Evolutionary conservation across 2,329 filamentous ascomycete genomes (phyloP), one percentile per base, ranked within the genome.

Genomic region (Thelonectria blattea): DNA sequence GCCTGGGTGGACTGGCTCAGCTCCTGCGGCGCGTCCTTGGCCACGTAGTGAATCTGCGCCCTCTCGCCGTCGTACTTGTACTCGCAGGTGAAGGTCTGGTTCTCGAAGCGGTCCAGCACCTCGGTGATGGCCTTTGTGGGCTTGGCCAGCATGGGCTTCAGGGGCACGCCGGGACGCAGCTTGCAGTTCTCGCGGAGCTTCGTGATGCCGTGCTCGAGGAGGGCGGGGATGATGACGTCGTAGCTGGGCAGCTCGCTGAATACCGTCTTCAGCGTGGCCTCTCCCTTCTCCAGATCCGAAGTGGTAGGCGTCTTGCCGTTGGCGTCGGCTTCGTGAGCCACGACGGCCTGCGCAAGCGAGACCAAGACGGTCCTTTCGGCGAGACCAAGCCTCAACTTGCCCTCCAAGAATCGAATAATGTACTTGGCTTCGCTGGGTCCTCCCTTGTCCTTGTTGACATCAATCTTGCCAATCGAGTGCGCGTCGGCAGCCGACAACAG

Each of bases 11-110:
- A 82, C 48, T 89, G 85, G 58, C 85, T 84, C 67, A 92, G 89
- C 56, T 92, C 83, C 60, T 90, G 80, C 2, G 87, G 81, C 10
- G 91, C 85, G 63, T 94, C 91, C 63, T 92, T 91, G 5, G 93
- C 89, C 32, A 98, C 92, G 68, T 96, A 99, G 74, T 99, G 95
- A 52, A 99, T 98, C 74, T 99, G 95, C n/a, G 95, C 95, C 73
- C 95, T 85, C 77, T 99, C 95, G 50, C 95, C 95, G 71, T 99
- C 95, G 72, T 99, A 99, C 76, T 99, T 99, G 83, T 96, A 99
- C 75, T 99, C 95, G 78, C 95, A 99, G 1, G 95, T 98, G 72
- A 99, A 99, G 24, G 90, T 91, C 73, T 97, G 95, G 65, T 91
- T 88, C 74, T 98, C 95, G 67, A 99, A 99, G 5, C 95, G 91